Evolutionary conservation across 2,329 filamentous ascomycete genomes (phyloP), one percentile per base, ranked within the genome.

Genomic region (Alternaria brassicae): DNA sequence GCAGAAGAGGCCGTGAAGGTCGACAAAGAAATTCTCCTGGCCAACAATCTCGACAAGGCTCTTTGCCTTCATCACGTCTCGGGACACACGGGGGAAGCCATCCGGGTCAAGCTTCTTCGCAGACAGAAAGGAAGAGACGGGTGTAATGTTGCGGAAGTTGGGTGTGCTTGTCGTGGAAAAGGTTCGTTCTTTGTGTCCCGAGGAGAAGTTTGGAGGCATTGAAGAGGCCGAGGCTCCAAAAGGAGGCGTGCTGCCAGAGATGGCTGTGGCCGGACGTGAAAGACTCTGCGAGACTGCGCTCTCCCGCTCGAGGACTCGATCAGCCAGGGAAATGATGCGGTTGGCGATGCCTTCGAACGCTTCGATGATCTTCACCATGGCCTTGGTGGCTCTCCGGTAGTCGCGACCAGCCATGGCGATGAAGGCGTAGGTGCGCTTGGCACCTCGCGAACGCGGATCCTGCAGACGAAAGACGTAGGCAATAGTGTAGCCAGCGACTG

Each of bases 401-500:
- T 86, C 84, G 56, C 82, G 83, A 3, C 84, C 84, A 5, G 83
- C 84, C 53, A 87, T 79, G 12, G 84, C 85, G 51, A 87, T 80
- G 27, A 87, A 78, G 2, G 85, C 85, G 72, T 87, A 87, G 36
- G 81, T 84, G 54, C 85, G 81, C 58, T 82, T 80, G 58, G 83
- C 81, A 34, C 85, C 85, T 55, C 85, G 83, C 9, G 85, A 84
- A 72, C 85, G 82, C 15, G 84, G 84, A 66, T 87, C 85, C 13
- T 83, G 82, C 17, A 87, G 79, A 42, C 84, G 84, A 72, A 87
- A 87, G 39, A 86, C 81, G 69, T 86, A 87, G 40, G 85, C 84
- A 52, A 87, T 84, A 17, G 85, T 86, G 74, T 86, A 86, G 52
- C 85, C 85, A 6, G 83, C 80, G 19, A 79, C 79, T 0, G 82